Evolutionary conservation across 2,329 filamentous ascomycete species (phyloP), one percentile per base, ranked within the genome.

Genomic region (Talaromyces sp.): DNA sequence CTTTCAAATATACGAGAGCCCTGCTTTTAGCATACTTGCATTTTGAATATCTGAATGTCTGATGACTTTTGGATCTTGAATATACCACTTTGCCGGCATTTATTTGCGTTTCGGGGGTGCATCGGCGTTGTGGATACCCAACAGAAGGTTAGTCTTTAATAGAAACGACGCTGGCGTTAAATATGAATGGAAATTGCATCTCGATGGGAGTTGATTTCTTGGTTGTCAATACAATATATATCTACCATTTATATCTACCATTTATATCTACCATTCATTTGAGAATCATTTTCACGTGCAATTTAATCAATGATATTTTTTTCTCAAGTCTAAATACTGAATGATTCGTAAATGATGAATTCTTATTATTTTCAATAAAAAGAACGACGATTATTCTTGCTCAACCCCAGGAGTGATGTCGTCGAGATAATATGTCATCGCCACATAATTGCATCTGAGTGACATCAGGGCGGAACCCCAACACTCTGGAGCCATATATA

Each of bases 1-100:
- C 14, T 33, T 56, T 23, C 53, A 44, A 14, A 16, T 31, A 8
- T 47, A 28, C 18, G 31, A 51, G 6, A n/a, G 27, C 33, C 27
- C 10, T 18, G 27, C 18, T 53, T 59, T 30, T 59, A 34, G 28
- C 44, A 10, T 58, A 12, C 27, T 56, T 56, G 52, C 57, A 30
- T 62, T 60, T 52, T 23, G 12, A 33, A 53, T 33, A 28, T 61
- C 51, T 40, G 28, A 56, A 53, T 33, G 34, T 61, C 51, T 40
- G 28, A 56, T 56, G 42, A 34, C 33, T 60, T 59, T 61, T 56
- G 42, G 28, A 55, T 31, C 28, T 53, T 23, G 51, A 53, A 57
- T 58, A 63, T 63, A 63, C 56, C 59, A 61, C 54, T 63, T 50
- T 51, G 23, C 47, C 47, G 30, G 34, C 44, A 58, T 52, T 40